Conservation (phyloP, 371 early-diverging fungal genomes). For the Basidiobolus heterosporus region DNA sequence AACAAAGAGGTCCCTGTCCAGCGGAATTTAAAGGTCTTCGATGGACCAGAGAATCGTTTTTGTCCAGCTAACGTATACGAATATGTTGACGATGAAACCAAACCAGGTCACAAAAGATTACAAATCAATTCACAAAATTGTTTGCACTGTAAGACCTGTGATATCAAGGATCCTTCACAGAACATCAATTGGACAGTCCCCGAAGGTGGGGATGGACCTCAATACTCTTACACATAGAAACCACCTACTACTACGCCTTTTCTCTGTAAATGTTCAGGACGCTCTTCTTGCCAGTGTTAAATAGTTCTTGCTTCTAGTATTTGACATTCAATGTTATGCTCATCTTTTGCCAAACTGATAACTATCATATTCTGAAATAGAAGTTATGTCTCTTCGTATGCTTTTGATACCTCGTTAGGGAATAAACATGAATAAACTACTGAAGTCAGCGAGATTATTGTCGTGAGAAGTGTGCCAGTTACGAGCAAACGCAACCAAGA, state of each 20-base stretch:
- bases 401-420: too few species aligned
- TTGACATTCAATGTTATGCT: too few species aligned
- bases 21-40: slow-evolving; percentile 69
- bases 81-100: slow-evolving; percentile 82
- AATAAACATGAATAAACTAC: too few species aligned
- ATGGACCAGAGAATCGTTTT: slow-evolving; percentile 91
- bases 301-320: too few species aligned
- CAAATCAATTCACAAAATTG: slow-evolving; percentile 97
- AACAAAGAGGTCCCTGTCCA: slow-evolving; percentile 59
- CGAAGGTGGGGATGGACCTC: slow-evolving; percentile 91
- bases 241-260: too few species aligned
- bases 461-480: too few species aligned
- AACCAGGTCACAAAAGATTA: slow-evolving; percentile 66
- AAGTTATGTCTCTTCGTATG: too few species aligned
- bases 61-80: slow-evolving; percentile 95
- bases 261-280: not conserved
- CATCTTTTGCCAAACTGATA: too few species aligned
- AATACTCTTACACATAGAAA: slow-evolving; percentile 14
- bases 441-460: too few species aligned
- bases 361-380: too few species aligned
- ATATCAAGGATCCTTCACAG: slow-evolving; percentile 96
- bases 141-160: slow-evolving; percentile 98
- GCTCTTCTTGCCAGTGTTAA: too few species aligned
- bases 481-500: too few species aligned
- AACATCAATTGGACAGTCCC: slow-evolving; percentile 98